Conservation (phyloP, 257 asterid genomes). For the Ocimum tenuiflorum region DNA sequence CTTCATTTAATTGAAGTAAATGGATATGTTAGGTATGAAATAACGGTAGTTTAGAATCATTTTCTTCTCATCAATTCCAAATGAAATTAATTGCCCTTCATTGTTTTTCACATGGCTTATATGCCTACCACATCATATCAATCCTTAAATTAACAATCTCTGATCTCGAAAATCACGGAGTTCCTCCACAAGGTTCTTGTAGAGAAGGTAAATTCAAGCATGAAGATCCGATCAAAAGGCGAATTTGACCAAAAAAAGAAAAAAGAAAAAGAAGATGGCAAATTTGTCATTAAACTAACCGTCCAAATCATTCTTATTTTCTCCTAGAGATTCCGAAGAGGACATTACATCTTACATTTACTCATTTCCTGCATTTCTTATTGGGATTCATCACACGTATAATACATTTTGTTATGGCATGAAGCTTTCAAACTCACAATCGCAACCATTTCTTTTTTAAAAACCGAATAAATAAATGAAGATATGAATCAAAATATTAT, state of each 20-base stretch:
- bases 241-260: too few relatives aligned
- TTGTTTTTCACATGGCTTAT: conserved; percentile 14
- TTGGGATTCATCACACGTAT: background rate
- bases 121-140: conserved; percentile 2
- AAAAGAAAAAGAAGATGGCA: too few relatives aligned
- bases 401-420: background rate
- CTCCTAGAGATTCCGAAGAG: too few relatives aligned
- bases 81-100: conserved; percentile 7
- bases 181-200: too few relatives aligned
- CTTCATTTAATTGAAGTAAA: conserved; percentile 18
- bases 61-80: conserved; percentile 23
- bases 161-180: too few relatives aligned
- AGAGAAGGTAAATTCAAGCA: too few relatives aligned
- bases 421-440: background rate
- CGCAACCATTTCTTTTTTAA: too few relatives aligned
- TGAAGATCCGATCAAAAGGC: too few relatives aligned
- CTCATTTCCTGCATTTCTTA: background rate
- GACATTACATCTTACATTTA: background rate
- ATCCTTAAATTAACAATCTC: conserved; percentile 1
- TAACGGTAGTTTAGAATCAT: conserved; percentile 17
- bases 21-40: conserved; percentile 18
- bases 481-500: background rate
- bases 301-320: too few relatives aligned
- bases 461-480: background rate
- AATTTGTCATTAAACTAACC: too few relatives aligned